Conservation (phyloP, 495 filamentous ascomycete genomes). For the Penicillium lagena region DNA sequence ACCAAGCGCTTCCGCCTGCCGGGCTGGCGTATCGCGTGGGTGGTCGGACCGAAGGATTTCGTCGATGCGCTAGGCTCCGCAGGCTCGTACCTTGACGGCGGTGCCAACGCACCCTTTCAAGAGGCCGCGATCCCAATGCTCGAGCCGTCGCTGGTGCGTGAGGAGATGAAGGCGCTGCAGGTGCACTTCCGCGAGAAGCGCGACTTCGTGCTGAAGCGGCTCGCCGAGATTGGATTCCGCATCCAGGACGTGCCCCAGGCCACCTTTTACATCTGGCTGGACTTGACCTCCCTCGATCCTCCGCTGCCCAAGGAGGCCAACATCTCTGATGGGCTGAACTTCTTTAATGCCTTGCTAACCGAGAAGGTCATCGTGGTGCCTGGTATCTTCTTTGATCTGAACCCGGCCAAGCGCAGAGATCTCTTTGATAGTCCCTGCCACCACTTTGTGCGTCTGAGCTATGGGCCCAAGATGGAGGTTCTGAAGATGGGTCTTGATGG, state of each 20-base stretch:
- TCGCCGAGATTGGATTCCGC: constrained; percentile 78
- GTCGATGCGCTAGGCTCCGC: constrained; percentile 90
- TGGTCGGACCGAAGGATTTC: constrained; percentile 93
- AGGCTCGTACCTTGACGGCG: constrained; percentile 92
- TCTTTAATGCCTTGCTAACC: constrained; percentile 87
- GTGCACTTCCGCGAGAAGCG: constrained; percentile 82
- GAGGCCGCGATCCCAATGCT: constrained; percentile 91
- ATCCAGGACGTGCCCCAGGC: constrained; percentile 74
- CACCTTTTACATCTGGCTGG: constrained; percentile 89
- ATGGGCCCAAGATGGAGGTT: constrained; percentile 85
- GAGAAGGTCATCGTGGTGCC: constrained; percentile 95
- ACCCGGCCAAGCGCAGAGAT: constrained; percentile 83
- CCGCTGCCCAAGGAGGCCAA: constrained; percentile 40
- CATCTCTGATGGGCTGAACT: constrained; percentile 89
- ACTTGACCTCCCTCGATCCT: constrained; percentile 46
- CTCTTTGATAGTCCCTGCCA: constrained; percentile 94
- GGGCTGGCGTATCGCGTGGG: constrained; percentile 95
- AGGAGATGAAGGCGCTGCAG: constrained; percentile 89
- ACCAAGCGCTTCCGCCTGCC: constrained; percentile 96
- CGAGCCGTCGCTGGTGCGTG: constrained; percentile 67
- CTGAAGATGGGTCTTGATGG: constrained; percentile 80
- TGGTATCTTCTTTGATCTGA: constrained; percentile 79
- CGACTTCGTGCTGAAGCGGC: constrained; percentile 75
- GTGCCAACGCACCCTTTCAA: constrained; percentile 92
- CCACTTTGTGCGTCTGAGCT: constrained; percentile 87